Evolutionary conservation across 2,329 filamentous ascomycete genomes (phyloP), one percentile per base, ranked within the genome.

Genomic region (Fusarium kyushuense): DNA sequence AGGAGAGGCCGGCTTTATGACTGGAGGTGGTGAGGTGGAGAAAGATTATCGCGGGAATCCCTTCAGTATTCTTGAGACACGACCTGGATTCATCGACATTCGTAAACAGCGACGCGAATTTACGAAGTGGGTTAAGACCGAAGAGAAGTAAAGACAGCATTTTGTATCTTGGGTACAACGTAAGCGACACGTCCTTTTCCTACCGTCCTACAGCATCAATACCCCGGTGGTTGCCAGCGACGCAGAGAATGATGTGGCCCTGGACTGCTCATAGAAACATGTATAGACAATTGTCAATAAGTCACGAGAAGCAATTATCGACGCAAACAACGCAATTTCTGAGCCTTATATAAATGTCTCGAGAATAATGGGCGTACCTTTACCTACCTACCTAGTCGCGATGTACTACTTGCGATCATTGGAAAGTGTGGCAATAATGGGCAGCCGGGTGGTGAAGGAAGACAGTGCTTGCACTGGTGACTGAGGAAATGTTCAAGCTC

Each of bases 31-130:
- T 29, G 86, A 91, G 74, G 88, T 91, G 35, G 89, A 93, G 75
- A 90, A 87, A 77, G 88, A 90, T 64, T 91, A 85, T 67, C 81
- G 87, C 14, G 91, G 91, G 17, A 97, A 96, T 76, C 93, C 94
- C 8, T 98, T 94, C 78, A 84, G 83, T 49, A 84, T 87, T 45
- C 79, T 97, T 63, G 95, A 98, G 80, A 90, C 92, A 62, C 84
- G 96, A 70, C 88, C 90, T 46, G 90, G 93, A 2, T 99, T 98
- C 75, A 86, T 93, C 81, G 93, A 99, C 81, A 92, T 98, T 67
- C 89, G 93, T 78, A 91, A 89, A 77, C 86, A 94, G 80, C 87
- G 92, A 75, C 89, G 85, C 76, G 92, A 94, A 62, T 97, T 97
- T 82, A 86, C 88, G 17, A 85, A 90, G 65, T 96, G 92, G 93